Percentiles rank a stretch among this genome's conserved stretches.
Conservation (phyloP, 106 monocot genomes). For the Dendrobium chrysotoxum region DNA sequence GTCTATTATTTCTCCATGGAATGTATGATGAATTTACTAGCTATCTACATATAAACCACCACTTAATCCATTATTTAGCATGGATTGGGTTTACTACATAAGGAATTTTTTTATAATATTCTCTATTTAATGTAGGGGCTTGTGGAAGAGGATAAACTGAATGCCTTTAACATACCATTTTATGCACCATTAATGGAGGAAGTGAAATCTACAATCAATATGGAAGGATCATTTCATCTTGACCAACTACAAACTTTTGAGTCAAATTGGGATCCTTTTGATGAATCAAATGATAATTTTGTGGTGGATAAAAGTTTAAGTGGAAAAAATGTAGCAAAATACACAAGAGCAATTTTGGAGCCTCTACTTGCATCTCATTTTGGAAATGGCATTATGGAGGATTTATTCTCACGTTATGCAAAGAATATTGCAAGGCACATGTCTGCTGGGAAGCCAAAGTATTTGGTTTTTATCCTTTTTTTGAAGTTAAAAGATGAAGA, state of each 20-base stretch:
- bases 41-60: too few relatives aligned
- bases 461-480: conserved; percentile 1
- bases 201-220: conserved; percentile 8
- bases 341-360: conserved; percentile 28
- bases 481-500: conserved; percentile 10
- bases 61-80: background rate
- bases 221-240: conserved; percentile 17
- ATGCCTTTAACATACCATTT: conserved; percentile 33
- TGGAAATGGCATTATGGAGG: conserved; percentile 33
- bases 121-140: conserved; percentile 15
- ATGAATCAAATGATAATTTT: conserved; percentile 13
- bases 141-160: conserved; percentile 17
- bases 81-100: background rate
- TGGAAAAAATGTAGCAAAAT: conserved; percentile 22
- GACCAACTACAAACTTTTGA: background rate
- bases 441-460: conserved; percentile 15
- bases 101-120: background rate
- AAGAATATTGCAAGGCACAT: conserved; percentile 16
- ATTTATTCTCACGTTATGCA: conserved; percentile 25
- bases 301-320: conserved; percentile 8
- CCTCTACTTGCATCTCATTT: conserved; percentile 36
- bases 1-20: too few relatives aligned
- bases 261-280: conserved; percentile 34
- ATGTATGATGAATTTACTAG: too few relatives aligned
- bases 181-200: conserved; percentile 35